Evolutionary conservation across 805 yeast species (phyloP), one percentile per base, ranked within the genome.

Genomic region (Myxozyma vanderwaltii): DNA sequence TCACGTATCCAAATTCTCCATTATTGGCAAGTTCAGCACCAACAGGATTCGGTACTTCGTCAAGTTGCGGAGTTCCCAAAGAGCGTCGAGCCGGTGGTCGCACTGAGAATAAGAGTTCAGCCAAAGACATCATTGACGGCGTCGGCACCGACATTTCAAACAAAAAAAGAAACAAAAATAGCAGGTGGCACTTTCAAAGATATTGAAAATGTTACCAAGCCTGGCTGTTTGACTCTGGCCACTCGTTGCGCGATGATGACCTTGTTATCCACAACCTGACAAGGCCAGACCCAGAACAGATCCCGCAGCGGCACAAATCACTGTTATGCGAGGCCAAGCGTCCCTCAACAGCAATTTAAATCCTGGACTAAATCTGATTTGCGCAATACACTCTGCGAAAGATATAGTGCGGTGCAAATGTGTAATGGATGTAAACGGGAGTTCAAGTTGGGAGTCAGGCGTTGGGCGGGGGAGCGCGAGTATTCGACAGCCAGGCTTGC

Each of bases 1-100:
- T 35, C 26, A 61, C 64, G 39, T 45, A 58, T 35, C 64, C 66
- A 51, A 63, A 61, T 27, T 63, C 66, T 23, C 66, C 66, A 21
- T 29, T 53, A 39, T 48, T 56, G 24, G 59, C 64, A 17, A 63
- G 49, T 36, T 56, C 58, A n/a, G 44, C 51, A 35, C 66, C 66
- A 8, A 41, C 39, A 13, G 65, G 62, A 36, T 56, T 60, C 19
- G 65, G 66, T 21, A 52, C 59, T n/a, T 61, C 59, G 23, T 56
- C 56, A 23, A 44, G 51, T 19, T 21, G 46, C 10, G 47, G 40
- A 19, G 49, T 13, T 12, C 36, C 50, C 27, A 33, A 23, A n/a
- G 58, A 29, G 17, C 52, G 56, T 26, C 64, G 58, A 17, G 40
- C 51, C 19, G 51, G 51, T 7, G 59, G 60, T 21, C 54, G 63